Evolutionary conservation across 352 stramenopile genomes (phyloP), one percentile per base, ranked within the genome.

Genomic region (Pythium brassicae): DNA sequence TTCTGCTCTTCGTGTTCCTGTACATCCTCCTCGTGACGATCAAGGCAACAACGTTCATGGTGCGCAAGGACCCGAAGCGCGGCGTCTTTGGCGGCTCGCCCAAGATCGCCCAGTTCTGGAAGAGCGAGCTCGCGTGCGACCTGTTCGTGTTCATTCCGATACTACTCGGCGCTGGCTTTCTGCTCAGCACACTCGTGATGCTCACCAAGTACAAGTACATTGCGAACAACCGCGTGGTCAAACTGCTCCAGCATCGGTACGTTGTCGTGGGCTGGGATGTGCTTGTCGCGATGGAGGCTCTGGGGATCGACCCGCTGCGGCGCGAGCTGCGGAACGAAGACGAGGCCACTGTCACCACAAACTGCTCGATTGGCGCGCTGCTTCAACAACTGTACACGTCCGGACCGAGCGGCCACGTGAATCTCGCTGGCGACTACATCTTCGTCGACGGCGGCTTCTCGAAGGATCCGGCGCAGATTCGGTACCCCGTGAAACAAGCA

Each of bases 121-220:
- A 59, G 7, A 85, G 61, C 27, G 76, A 87, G 55, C 76, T 84
- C 53, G 68, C 85, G 27, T 74, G 74, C 23, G 77, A 87, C 37
- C 63, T 78, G 35, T 59, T 71, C 14, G 56, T 77, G 0, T 55
- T 86, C 23, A 48, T 80, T 0, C 66, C 51, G 11, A 55, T 83
- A 6, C 56, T 84, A 12, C 66, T 61, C 23, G 35, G 70, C 23
- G 32, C 32, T 37, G 32, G 32, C 32, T 57, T 83, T 7, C 54
- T 84, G 15, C 66, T 61, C 26, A 37, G 70, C 23, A 51, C 26
- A 23, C 32, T 57, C 5, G 17, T 61, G 5, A 53, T 87, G 55
- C 35, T 86, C 20, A 84, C 74, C 9, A 62, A 59, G n/a, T 87
- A 79, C 51, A 50, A 54, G 5, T 65, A 60, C 44, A 65, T 62